A percentile compares a stretch with the other conserved stretches of the same genome.
Evolutionary conservation across 176 grass and related monocot species (phyloP).

Genomic region (Juncus inflexus): DNA sequence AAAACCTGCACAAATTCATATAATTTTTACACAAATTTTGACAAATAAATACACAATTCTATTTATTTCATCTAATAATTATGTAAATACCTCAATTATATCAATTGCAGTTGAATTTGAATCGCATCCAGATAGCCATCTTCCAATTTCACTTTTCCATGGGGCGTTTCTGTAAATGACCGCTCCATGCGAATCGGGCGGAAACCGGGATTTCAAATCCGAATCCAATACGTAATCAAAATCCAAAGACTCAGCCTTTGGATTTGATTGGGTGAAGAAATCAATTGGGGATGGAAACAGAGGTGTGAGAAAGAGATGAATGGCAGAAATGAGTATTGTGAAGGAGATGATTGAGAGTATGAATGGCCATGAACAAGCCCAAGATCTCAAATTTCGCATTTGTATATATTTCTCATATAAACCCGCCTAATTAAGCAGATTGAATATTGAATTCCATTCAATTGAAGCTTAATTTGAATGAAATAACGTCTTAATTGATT

Average conservation of each 20-base stretch:
- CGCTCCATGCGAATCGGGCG: constrained; percentile 36
- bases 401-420: background rate
- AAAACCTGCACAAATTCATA: constrained; percentile 38
- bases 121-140: constrained; percentile 66
- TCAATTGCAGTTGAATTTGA: constrained; percentile 35
- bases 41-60: background rate
- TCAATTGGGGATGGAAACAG: constrained; percentile 45
- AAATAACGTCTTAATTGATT: too few species aligned
- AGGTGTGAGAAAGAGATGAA: constrained; percentile 55
- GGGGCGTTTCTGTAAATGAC: constrained; percentile 53
- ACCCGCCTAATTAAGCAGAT: background rate
- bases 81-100: constrained; percentile 47
- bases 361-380: constrained; percentile 43
- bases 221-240: constrained; percentile 26
- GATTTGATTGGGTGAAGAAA: constrained; percentile 24
- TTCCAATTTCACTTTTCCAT: constrained; percentile 67
- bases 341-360: constrained; percentile 31
- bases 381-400: constrained; percentile 22
- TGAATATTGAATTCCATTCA: background rate
- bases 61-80: too few species aligned
- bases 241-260: too few species aligned
- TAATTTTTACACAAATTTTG: background rate
- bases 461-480: background rate
- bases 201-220: constrained; percentile 36
- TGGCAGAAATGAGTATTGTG: constrained; percentile 31